Conservation (phyloP, 768 basidiomycete genomes). For the Pleurotus djamor region DNA sequence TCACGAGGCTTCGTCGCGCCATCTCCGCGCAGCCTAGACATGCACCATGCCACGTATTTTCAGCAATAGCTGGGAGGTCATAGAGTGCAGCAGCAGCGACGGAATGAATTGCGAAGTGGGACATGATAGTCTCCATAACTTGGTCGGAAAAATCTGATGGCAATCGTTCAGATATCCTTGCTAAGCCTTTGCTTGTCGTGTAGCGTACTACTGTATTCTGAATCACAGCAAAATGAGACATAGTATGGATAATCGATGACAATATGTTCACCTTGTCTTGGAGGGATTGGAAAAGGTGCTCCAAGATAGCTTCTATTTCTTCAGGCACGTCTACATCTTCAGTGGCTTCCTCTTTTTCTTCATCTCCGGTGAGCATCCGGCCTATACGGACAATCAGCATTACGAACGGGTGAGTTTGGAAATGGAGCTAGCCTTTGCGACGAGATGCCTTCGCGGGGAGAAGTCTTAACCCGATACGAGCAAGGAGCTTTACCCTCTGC, state of each 20-base stretch:
- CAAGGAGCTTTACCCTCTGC: slow-evolving; percentile 61
- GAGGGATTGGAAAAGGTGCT: slow-evolving; percentile 67
- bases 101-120: slow-evolving; percentile 76
- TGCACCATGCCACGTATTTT: slow-evolving; percentile 93
- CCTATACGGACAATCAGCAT: slow-evolving; percentile 17
- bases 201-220: slow-evolving; percentile 95
- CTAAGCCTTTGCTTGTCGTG: slow-evolving; percentile 91
- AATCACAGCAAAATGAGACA: background rate
- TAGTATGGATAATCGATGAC: background rate
- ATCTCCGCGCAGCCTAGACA: slow-evolving; percentile 92
- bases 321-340: slow-evolving; percentile 68
- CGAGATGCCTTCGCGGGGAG: slow-evolving; percentile 47
- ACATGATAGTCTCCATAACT: slow-evolving; percentile 77
- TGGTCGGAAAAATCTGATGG: slow-evolving; percentile 74
- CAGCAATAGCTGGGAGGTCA: slow-evolving; percentile 75
- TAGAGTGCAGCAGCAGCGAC: slow-evolving; percentile 60
- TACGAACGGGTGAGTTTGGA: background rate
- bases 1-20: slow-evolving; percentile 77
- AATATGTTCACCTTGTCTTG: slow-evolving; percentile 70
- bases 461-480: slow-evolving; percentile 60
- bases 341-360: background rate
- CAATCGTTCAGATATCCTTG: slow-evolving; percentile 79
- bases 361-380: slow-evolving; percentile 18
- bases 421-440: slow-evolving; percentile 35
- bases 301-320: slow-evolving; percentile 72